Conservation (phyloP, 2,329 filamentous ascomycete genomes). For the Trichoderma breve region DNA sequence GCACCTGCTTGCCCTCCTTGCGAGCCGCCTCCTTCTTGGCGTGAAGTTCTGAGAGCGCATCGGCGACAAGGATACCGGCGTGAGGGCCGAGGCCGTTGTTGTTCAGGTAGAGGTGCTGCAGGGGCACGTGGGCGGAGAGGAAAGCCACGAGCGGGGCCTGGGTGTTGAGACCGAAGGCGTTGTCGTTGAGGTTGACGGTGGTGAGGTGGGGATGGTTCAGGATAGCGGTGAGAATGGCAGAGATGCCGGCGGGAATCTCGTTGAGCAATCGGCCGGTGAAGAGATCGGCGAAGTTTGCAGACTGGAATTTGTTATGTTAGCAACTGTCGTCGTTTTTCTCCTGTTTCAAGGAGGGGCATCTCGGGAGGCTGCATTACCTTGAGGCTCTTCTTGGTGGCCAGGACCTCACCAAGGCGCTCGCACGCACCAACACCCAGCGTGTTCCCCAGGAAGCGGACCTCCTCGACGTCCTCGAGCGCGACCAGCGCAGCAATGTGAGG, state of each 20-base stretch:
- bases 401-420: conserved; percentile 76
- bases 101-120: conserved; percentile 93
- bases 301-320: conserved; percentile 38
- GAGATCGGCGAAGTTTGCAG: conserved; percentile 92
- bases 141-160: conserved; percentile 91
- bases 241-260: conserved; percentile 90
- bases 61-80: conserved; percentile 83
- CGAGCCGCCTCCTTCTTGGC: conserved; percentile 78
- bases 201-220: conserved; percentile 82
- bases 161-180: conserved; percentile 95
- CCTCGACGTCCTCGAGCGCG: conserved; percentile 72
- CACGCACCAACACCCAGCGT: conserved; percentile 88
- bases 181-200: conserved; percentile 95
- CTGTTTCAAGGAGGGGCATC: background rate
- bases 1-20: conserved; percentile 68
- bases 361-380: conserved; percentile 51
- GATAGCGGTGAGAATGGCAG: conserved; percentile 79
- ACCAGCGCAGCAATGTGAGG: conserved; percentile 75
- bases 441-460: conserved; percentile 85
- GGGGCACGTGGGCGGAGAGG: conserved; percentile 79
- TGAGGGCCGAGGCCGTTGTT: conserved; percentile 96
- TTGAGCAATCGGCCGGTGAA: conserved; percentile 91
- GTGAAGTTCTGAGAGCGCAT: conserved; percentile 80
- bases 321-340: background rate
- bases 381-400: conserved; percentile 80